These are phyloP conservation scores for Phytopythium cucurbitacearum DNA, from an alignment of 352 stramenopile species.

Conservation along the genomic window DNA sequence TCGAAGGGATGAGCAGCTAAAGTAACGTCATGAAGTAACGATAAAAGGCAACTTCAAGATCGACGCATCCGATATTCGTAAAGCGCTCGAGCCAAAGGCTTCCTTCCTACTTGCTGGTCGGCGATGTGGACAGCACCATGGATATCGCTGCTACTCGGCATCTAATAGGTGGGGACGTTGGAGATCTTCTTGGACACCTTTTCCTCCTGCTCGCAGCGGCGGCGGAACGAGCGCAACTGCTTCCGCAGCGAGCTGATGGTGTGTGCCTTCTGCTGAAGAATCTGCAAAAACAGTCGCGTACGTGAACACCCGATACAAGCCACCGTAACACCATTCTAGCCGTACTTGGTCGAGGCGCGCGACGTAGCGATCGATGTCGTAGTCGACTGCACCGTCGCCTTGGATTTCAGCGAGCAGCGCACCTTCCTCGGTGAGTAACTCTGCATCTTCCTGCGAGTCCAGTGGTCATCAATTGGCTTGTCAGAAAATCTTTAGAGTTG, in stretches of 20 bases:
- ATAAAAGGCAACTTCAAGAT: constrained; percentile 1
- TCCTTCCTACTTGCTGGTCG: not conserved
- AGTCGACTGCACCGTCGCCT: constrained; percentile 86
- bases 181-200: constrained; percentile 48
- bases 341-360: constrained; percentile 81
- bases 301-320: not conserved
- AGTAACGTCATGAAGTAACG: constrained; percentile 2
- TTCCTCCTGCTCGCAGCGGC: constrained; percentile 82
- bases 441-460: constrained; percentile 89
- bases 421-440: constrained; percentile 96
- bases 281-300: constrained; percentile 29
- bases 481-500: too few species aligned
- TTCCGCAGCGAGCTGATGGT: constrained; percentile 83
- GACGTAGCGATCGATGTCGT: constrained; percentile 95
- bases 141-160: not conserved
- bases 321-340: not conserved
- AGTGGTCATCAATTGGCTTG: not conserved
- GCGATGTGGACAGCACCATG: not conserved
- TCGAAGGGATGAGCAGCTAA: not conserved
- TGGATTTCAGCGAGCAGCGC: constrained; percentile 81
- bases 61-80: too few species aligned
- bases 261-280: constrained; percentile 90
- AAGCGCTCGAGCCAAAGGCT: not conserved
- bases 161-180: constrained; percentile 13
- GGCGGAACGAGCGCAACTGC: constrained; percentile 81